Conservation (phyloP, 2,329 filamentous ascomycete species). For the Aciculosporium take region DNA sequence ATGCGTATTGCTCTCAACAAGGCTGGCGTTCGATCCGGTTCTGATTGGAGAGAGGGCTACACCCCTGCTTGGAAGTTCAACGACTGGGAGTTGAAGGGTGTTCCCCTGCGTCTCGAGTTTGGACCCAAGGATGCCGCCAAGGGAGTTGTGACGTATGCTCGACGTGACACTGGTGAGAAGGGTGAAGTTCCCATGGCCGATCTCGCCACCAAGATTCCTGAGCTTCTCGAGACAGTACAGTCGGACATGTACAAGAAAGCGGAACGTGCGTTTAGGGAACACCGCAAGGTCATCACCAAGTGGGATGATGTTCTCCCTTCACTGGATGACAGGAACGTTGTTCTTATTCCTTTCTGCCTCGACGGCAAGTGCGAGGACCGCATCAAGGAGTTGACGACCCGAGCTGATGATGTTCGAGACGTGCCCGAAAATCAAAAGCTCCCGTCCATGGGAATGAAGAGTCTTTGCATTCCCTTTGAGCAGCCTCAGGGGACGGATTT, state of each 20-base stretch:
- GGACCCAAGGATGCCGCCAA: constrained; percentile 88
- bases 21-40: constrained; percentile 62
- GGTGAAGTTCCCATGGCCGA: constrained; percentile 62
- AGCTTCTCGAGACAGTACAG: constrained; percentile 82
- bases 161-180: constrained; percentile 80
- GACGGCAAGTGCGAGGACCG: constrained; percentile 74
- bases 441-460: constrained; percentile 54
- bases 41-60: constrained; percentile 81
- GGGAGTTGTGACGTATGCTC: constrained; percentile 68
- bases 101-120: constrained; percentile 87
- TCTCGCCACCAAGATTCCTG: constrained; percentile 58
- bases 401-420: constrained; percentile 47
- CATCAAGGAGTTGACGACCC: constrained; percentile 84
- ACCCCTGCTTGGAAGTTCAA: constrained; percentile 96
- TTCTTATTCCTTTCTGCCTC: constrained; percentile 82
- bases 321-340: constrained; percentile 82
- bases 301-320: constrained; percentile 89
- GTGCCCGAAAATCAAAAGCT: constrained; percentile 38
- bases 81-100: constrained; percentile 94
- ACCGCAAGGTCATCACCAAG: constrained; percentile 66
- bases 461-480: constrained; percentile 60
- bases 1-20: constrained; percentile 56
- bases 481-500: constrained; percentile 59
- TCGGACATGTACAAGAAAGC: constrained; percentile 66
- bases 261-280: constrained; percentile 60